Evolutionary conservation across 768 basidiomycete genomes (phyloP), one percentile per base, ranked within the genome.

Genomic region (Termitomyces sp.): DNA sequence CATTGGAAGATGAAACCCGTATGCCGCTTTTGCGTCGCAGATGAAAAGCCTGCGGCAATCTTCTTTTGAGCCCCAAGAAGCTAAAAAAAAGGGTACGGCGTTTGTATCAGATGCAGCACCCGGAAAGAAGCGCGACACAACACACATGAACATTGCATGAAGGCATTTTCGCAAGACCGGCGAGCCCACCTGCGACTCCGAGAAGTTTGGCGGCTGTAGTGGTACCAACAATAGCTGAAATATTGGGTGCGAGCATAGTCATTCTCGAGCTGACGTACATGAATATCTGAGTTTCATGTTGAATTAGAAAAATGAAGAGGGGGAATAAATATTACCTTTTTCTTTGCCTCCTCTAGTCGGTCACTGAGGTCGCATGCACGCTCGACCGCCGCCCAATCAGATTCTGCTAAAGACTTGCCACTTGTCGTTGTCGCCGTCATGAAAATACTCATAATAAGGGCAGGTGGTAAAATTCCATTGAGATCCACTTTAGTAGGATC

Each of bases 261-360:
- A 99, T 98, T 76, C 97, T 84, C 65, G 93, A 96, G 79, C 95
- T 96, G 71, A 99, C 97, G 82, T 98, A 99, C 79, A 91, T 87
- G 75, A 98, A 96, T 65, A 98, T 99, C 90, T 95, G 66, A 1
- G 55, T 5, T 40, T 33, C 45, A 37, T 54, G 60, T 41, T 40
- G 62, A 52, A 44, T 49, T 7, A 17, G 42, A 50, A 52, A 48
- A 42, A 19, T 23, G 15, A 31, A 46, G 38, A 35, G 43, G 23
- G 5, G 53, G 23, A 33, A 33, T 38, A 57, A 15, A 15, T 54
- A 23, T 23, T 23, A 90, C 94, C 80, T 86, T 91, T 75, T 92
- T 93, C 53, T 94, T 84, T 1, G 91, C 89, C 62, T 91, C 89
- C 67, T 98, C 91, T 38, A 99, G 72, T 48, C 86, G 80, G 67